phyloP scores from a whole-genome alignment of 1,284 basidiomycete species.

The Naganishia cerealis region DNA sequence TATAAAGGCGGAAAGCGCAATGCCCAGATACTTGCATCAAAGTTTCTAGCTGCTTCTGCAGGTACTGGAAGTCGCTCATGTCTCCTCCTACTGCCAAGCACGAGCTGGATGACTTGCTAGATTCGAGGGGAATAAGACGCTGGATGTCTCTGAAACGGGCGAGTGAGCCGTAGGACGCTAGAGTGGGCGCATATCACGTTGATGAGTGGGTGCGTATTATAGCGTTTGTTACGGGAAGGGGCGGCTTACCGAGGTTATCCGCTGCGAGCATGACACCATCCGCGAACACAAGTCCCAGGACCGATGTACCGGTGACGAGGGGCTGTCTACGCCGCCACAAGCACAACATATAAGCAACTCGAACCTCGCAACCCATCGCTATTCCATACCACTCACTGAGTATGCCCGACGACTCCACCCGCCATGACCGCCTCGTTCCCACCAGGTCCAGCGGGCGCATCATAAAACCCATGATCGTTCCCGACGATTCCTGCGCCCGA shows the following conservation, averaged over 20 bases:
- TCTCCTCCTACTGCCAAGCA: conserved; percentile 91
- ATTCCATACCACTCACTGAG: conserved; percentile 21
- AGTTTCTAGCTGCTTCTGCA: conserved; percentile 65
- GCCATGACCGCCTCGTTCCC: conserved; percentile 27
- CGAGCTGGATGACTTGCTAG: conserved; percentile 46
- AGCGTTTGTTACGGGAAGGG: neutral
- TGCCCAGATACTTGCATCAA: conserved; percentile 45
- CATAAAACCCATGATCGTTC: conserved; percentile 17
- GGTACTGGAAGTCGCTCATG: conserved; percentile 96
- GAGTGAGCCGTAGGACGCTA: conserved; percentile 95
- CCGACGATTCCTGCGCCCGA: conserved; percentile 1
- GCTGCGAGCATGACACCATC: conserved; percentile 99
- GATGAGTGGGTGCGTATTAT: neutral
- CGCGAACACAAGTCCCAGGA: conserved; percentile 90
- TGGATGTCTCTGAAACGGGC: conserved; percentile 94
- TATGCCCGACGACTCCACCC: conserved; percentile 23
- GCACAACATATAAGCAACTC: neutral
- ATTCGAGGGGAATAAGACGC: conserved; percentile 77
- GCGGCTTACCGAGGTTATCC: conserved; percentile 79
- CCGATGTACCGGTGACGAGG: conserved; percentile 93
- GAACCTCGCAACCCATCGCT: too few relatives aligned
- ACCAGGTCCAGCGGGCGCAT: neutral
- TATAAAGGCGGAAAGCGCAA: neutral
- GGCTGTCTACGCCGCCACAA: conserved; percentile 66
- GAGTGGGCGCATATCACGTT: neutral